A percentile compares a stretch with the other conserved stretches of the same genome.
phyloP scores from a whole-genome alignment of 495 filamentous ascomycete genomes.

The Tetracladium setigerum region DNA sequence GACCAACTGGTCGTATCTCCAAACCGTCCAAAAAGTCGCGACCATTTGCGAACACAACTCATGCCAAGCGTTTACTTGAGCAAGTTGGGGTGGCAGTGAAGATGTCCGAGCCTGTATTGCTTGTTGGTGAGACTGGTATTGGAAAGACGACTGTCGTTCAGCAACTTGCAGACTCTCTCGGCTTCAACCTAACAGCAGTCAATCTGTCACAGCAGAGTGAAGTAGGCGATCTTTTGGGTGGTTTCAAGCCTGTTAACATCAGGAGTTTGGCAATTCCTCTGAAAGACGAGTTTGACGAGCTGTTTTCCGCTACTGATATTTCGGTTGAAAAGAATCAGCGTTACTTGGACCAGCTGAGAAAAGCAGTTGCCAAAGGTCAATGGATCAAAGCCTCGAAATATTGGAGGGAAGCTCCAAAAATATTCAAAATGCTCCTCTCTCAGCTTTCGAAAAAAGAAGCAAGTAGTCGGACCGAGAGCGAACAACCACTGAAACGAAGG shows the following conservation, averaged over 20 bases:
- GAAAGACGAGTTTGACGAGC: constrained; percentile 86
- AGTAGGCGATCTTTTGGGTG: constrained; percentile 83
- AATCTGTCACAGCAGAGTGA: constrained; percentile 98
- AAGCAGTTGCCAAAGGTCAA: constrained; percentile 69
- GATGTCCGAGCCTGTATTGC: constrained; percentile 77
- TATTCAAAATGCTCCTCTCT: constrained; percentile 69
- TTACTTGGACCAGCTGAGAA: constrained; percentile 71
- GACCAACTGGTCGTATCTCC: constrained; percentile 30
- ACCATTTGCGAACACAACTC: constrained; percentile 67
- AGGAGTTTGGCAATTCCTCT: constrained; percentile 82
- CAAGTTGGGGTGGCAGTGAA: constrained; percentile 76
- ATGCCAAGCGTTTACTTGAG: constrained; percentile 67
- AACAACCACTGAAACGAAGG: constrained; percentile 71
- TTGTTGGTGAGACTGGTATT: constrained; percentile 97
- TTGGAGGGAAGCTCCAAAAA: constrained; percentile 82
- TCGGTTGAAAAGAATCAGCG: constrained; percentile 78
- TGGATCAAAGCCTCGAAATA: constrained; percentile 77
- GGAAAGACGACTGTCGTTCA: constrained; percentile 96
- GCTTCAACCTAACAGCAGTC: constrained; percentile 77
- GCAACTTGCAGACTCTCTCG: constrained; percentile 74
- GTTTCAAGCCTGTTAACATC: constrained; percentile 90
- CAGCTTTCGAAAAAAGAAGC: constrained; percentile 29
- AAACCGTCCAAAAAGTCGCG: constrained; percentile 32
- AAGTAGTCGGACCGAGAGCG: constrained; percentile 33
- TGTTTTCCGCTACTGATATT: constrained; percentile 76